These are phyloP conservation scores for Spencermartinsiella ligniputridi DNA, from an alignment of 1,139 yeast genomes.

Conservation along the genomic window DNA sequence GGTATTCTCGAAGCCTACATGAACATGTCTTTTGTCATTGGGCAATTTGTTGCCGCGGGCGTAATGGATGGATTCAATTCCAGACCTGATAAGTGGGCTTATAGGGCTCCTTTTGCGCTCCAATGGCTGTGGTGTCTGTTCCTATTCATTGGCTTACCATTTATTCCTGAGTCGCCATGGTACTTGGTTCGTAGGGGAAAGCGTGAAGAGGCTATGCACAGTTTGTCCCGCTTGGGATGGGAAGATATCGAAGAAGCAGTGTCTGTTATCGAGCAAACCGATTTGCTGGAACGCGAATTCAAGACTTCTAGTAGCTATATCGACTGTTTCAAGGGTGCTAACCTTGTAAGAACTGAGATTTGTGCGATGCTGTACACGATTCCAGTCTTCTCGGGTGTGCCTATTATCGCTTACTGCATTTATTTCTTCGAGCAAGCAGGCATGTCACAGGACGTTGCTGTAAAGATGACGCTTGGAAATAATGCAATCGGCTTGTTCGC, in stretches of 20 bases:
- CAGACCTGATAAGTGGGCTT: constrained; percentile 44
- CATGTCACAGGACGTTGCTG: constrained; percentile 19
- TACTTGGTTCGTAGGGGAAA: constrained; percentile 42
- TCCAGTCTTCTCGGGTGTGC: constrained; percentile 51
- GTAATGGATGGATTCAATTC: constrained; percentile 44
- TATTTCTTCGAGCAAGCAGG: constrained; percentile 29
- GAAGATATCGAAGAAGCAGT: constrained; percentile 25
- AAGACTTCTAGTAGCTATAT: constrained; percentile 35
- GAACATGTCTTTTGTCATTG: constrained; percentile 44
- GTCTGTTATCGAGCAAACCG: constrained; percentile 41
- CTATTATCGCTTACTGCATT: constrained; percentile 36
- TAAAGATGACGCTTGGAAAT: constrained; percentile 27
- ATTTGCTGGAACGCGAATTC: constrained; percentile 42
- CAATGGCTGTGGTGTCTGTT: constrained; percentile 31
- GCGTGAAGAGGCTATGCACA: constrained; percentile 38
- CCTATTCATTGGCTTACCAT: constrained; percentile 19
- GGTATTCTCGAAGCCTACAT: constrained; percentile 42
- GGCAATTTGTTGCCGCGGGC: constrained; percentile 42
- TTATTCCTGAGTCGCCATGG: constrained; percentile 54
- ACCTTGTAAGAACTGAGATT: constrained; percentile 54
- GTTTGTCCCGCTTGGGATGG: constrained; percentile 24
- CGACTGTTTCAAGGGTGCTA: constrained; percentile 51
- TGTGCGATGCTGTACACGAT: constrained; percentile 45
- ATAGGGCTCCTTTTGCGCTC: constrained; percentile 31
- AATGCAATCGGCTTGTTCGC: constrained; percentile 47